phyloP scores from a whole-genome alignment of 2,329 filamentous ascomycete species.

The Fusarium chuoi region DNA sequence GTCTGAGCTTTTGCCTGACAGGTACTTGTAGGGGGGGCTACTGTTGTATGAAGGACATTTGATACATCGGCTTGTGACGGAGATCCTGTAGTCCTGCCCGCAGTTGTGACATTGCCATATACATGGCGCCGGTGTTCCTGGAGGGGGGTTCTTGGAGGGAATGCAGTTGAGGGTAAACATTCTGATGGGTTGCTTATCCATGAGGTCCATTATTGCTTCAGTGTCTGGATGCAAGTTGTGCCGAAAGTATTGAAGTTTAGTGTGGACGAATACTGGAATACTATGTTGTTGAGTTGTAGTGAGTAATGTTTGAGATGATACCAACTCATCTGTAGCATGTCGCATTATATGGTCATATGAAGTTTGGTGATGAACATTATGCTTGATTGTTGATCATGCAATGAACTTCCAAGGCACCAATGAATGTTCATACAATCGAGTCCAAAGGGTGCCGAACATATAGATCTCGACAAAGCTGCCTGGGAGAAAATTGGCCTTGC shows the following conservation, averaged over 20 bases:
- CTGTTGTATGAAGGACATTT: neutral
- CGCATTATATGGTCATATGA: neutral
- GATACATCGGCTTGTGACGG: constrained; percentile 29
- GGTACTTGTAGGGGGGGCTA: neutral
- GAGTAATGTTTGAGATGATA: neutral
- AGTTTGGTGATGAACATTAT: neutral
- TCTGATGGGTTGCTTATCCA: neutral
- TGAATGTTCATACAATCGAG: neutral
- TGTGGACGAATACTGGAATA: too few species aligned
- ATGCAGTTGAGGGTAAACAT: neutral
- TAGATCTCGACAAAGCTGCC: neutral
- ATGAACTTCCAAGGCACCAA: neutral
- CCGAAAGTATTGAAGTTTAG: neutral
- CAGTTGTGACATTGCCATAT: constrained; percentile 51
- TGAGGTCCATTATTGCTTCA: neutral
- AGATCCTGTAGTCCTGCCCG: constrained; percentile 33
- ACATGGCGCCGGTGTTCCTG: constrained; percentile 37
- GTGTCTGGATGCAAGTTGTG: neutral
- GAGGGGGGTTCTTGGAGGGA: constrained; percentile 1
- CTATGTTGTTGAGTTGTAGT: neutral
- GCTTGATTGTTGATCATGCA: neutral
- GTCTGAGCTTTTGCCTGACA: neutral
- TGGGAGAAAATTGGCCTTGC: neutral
- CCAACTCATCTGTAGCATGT: neutral
- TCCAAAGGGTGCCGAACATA: neutral